Base-by-base conservation (phyloP, 1,139 yeast species). In the Nadsonia starkeyi-henricii region DNA sequence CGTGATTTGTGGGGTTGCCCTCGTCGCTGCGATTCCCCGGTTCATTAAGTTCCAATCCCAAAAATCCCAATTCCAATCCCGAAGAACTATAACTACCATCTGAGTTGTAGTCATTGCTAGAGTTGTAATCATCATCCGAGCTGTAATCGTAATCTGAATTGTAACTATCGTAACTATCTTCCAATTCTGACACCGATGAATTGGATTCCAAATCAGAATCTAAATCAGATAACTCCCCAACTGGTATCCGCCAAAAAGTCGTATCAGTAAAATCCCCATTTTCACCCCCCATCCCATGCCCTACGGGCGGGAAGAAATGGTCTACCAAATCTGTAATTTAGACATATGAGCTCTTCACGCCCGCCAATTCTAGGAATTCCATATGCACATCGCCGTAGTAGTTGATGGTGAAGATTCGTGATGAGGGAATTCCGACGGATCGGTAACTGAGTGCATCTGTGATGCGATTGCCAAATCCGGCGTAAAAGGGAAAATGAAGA, bases 301-400 rank as follows among this genome's bases (percentile, higher is more conserved):
- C 70, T 28, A 83, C 83, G 0, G 97, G 95, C 15, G 99, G 99
- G 73, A 93, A 93, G 62, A 89, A 89, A 63, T 91, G 97, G 65
- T 93, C 99, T 15, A 93, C 97, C 52, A 93, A 71, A 63, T 91
- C 97, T 42, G 94, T 88, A 62, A 93, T 91, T 55, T 80, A 81
- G 48, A 93, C 78, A 62, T 93, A 93, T 0, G 94, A 80, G 47
- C 94, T 81, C 61, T 78, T 84, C 62, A 85, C 85, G 3, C 98
- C 98, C 0, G 97, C 95, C 59, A 93, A 71, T 62, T 93, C 97
- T 50, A 93, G 71, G 55, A 93, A 73, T 66, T 93, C 98, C 95
- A 93, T 83, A 69, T 86, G 96, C 37, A 93, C 98, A 57, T 93
- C 98, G 1, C 97, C 96, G 54, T 85, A 86, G 0, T 97, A 91